Conservation (phyloP, 805 yeast genomes). For the Yamadazyma endophytica region DNA sequence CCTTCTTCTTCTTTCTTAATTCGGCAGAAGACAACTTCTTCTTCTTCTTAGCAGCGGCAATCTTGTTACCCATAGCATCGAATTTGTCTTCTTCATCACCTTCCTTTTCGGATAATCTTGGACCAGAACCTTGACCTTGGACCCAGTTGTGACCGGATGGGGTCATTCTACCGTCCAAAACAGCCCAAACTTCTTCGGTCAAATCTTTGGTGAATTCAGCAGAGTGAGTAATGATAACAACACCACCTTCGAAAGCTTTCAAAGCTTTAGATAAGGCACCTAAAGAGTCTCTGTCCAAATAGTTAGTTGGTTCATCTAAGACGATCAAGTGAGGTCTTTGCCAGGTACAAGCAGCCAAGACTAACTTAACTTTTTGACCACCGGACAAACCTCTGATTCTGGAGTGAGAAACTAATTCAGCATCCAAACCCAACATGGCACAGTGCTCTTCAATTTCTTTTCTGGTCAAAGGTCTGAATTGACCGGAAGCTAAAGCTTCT, state of each 20-base stretch:
- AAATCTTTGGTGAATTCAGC: conserved; percentile 99
- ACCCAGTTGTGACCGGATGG: conserved; percentile 99
- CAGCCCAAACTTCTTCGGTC: conserved; percentile 99
- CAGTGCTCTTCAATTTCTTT: conserved; percentile 99
- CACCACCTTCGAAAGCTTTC: conserved; percentile 99
- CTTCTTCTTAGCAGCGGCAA: conserved; percentile 94
- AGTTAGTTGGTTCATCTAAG: conserved; percentile 99
- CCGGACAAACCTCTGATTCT: conserved; percentile 99
- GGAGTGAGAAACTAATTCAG: conserved; percentile 99
- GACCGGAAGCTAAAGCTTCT: conserved; percentile 99
- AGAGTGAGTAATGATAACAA: conserved; percentile 99
- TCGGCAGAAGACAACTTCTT: conserved; percentile 97
- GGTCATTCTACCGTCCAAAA: conserved; percentile 94
- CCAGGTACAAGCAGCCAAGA: conserved; percentile 99
- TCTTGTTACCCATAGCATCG: conserved; percentile 99
- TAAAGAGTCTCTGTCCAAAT: conserved; percentile 97
- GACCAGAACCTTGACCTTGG: conserved; percentile 99
- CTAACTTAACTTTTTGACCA: conserved; percentile 99
- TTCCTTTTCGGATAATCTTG: conserved; percentile 96
- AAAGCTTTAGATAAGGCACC: conserved; percentile 99
- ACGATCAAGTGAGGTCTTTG: conserved; percentile 99
- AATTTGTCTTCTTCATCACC: conserved; percentile 97
- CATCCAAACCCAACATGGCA: conserved; percentile 96
- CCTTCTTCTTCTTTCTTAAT: conserved; percentile 99
- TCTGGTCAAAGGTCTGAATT: conserved; percentile 99